Evolutionary conservation across 2,329 filamentous ascomycete species (phyloP).

Genomic region (Cyphellophora attinorum): DNA sequence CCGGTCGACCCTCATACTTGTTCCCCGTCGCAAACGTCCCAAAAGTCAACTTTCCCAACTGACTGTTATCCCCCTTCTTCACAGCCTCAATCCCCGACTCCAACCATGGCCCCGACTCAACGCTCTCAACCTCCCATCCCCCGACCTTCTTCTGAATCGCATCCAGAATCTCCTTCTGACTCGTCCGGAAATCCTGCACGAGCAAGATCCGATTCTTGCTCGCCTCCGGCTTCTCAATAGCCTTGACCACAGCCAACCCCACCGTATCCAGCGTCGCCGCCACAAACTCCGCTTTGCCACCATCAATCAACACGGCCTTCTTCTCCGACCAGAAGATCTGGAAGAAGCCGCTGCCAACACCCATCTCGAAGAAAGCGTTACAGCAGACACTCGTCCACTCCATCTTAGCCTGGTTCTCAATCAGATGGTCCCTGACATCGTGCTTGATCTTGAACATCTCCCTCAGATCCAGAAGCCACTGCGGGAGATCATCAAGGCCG

Average conservation of each 20-base stretch:
- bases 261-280: conserved; percentile 39
- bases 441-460: conserved; percentile 22
- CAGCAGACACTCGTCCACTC: conserved; percentile 23
- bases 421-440: conserved; percentile 21
- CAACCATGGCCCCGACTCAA: conserved; percentile 7
- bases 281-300: conserved; percentile 39
- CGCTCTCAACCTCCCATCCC: conserved; percentile 9
- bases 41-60: too few species aligned
- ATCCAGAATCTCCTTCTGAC: conserved; percentile 33
- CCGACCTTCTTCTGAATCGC: conserved; percentile 14
- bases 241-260: conserved; percentile 38
- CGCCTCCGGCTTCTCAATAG: conserved; percentile 39
- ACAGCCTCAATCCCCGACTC: too few species aligned
- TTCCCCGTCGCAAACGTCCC: too few species aligned
- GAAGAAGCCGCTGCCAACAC: conserved; percentile 30
- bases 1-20: too few species aligned
- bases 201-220: conserved; percentile 45
- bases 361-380: conserved; percentile 28
- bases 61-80: too few species aligned
- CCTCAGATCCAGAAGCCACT: conserved; percentile 12
- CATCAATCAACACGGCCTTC: conserved; percentile 36
- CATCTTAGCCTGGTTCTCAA: conserved; percentile 11
- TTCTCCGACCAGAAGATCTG: conserved; percentile 33
- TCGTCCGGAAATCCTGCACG: conserved; percentile 34
- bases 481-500: conserved; percentile 15